Evolutionary conservation across 1,284 basidiomycete species (phyloP).

Genomic region (Pterulicium gracile): DNA sequence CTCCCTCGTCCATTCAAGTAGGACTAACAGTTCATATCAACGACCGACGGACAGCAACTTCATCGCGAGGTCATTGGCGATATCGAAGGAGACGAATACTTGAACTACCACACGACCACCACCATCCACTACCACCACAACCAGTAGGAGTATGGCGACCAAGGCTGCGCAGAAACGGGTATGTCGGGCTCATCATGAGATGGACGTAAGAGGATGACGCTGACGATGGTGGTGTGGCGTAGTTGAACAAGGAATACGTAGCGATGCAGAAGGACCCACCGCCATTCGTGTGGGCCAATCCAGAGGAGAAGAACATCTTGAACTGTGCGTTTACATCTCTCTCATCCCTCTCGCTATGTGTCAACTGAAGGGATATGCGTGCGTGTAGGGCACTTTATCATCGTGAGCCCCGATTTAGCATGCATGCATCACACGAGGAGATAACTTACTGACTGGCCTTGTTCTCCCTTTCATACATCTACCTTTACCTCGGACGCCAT

Average conservation of each 20-base stretch:
- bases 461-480: slow-evolving; percentile 7
- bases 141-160: too few relatives aligned
- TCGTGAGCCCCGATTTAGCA: slow-evolving; percentile 37
- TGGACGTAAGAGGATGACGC: slow-evolving; percentile 2
- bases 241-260: slow-evolving; percentile 87
- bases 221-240: slow-evolving; percentile 7
- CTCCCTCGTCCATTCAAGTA: too few relatives aligned
- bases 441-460: background rate
- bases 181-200: slow-evolving; percentile 18
- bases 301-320: slow-evolving; percentile 94
- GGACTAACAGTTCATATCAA: too few relatives aligned
- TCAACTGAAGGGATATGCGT: slow-evolving; percentile 9
- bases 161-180: slow-evolving; percentile 81
- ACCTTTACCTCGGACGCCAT: background rate
- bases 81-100: too few relatives aligned
- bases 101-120: too few relatives aligned
- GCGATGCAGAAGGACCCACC: slow-evolving; percentile 90
- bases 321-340: slow-evolving; percentile 54
- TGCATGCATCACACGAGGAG: too few relatives aligned
- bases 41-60: too few relatives aligned
- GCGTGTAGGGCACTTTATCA: slow-evolving; percentile 78
- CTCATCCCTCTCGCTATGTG: slow-evolving; percentile 6
- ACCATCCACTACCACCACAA: too few relatives aligned
- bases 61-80: too few relatives aligned
- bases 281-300: slow-evolving; percentile 87